Conservation (phyloP, 805 yeast genomes). For the Yamadazyma phyllophila region DNA sequence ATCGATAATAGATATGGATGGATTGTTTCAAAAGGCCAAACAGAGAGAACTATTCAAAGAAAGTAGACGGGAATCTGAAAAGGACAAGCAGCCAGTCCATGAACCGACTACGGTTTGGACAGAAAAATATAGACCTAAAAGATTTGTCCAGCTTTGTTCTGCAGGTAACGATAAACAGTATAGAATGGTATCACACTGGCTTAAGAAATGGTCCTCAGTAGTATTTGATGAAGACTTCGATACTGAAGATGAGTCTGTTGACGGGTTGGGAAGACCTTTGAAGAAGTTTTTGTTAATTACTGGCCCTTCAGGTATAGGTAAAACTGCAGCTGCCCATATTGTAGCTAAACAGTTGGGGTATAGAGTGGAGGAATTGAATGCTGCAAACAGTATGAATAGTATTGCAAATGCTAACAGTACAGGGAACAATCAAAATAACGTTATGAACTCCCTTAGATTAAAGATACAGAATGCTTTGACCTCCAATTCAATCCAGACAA, state of each 20-base stretch:
- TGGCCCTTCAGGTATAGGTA: conserved; percentile 95
- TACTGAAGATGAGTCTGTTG: conserved; percentile 16
- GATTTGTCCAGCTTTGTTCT: conserved; percentile 36
- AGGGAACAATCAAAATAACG: conserved; percentile 15
- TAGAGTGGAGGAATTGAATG: conserved; percentile 79
- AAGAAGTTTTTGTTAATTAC: conserved; percentile 69
- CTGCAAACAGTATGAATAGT: conserved; percentile 47
- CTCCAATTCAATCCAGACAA: conserved; percentile 54
- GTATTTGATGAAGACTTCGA: conserved; percentile 27
- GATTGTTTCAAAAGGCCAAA: conserved; percentile 20
- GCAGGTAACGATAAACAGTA: conserved; percentile 46
- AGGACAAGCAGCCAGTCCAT: conserved; percentile 1
- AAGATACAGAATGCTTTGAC: conserved; percentile 56
- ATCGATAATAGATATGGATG: conserved; percentile 18
- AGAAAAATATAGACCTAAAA: conserved; percentile 38
- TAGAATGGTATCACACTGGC: conserved; percentile 39
- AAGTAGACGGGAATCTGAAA: conserved; percentile 11
- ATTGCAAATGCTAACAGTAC: conserved; percentile 21
- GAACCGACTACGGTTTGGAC: conserved; percentile 28
- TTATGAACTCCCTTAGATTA: conserved; percentile 30
- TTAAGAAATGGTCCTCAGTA: conserved; percentile 35
- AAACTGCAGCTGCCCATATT: conserved; percentile 84
- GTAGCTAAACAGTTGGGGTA: conserved; percentile 82
- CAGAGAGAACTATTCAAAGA: conserved; percentile 17
- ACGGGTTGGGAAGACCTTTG: conserved; percentile 36